Percentiles rank a stretch among this genome's conserved stretches.
These are phyloP conservation scores for Herpotrichia juniperi DNA, from an alignment of 2,329 filamentous ascomycete species.

Conservation along the genomic window DNA sequence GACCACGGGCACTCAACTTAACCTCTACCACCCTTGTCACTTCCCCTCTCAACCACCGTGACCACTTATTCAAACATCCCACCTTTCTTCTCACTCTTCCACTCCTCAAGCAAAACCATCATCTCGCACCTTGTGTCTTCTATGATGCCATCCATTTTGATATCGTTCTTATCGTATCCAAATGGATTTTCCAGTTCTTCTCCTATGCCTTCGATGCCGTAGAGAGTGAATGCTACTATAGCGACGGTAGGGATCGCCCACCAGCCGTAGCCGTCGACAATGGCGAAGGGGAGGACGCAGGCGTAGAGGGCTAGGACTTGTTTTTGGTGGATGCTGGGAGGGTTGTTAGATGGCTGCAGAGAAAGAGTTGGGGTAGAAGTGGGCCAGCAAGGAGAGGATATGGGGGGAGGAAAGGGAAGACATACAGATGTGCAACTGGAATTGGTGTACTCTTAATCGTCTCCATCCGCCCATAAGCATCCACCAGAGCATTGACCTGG, in stretches of 20 bases:
- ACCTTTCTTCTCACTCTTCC: slow-evolving; percentile 51
- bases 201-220: slow-evolving; percentile 69
- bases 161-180: slow-evolving; percentile 69
- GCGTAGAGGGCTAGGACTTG: slow-evolving; percentile 68
- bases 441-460: slow-evolving; percentile 69
- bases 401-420: neutral
- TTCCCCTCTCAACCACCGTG: neutral
- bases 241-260: slow-evolving; percentile 65
- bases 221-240: slow-evolving; percentile 67
- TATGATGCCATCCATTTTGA: slow-evolving; percentile 70
- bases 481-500: slow-evolving; percentile 62
- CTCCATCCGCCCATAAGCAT: slow-evolving; percentile 68
- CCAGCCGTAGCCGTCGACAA: slow-evolving; percentile 68
- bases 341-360: neutral
- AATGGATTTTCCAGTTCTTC: slow-evolving; percentile 70
- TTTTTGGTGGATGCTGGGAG: slow-evolving; percentile 63
- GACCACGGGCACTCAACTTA: too few relatives aligned
- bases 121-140: slow-evolving; percentile 66
- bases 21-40: neutral
- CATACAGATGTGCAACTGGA: slow-evolving; percentile 65
- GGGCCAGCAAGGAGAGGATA: neutral
- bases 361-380: neutral
- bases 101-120: slow-evolving; percentile 63
- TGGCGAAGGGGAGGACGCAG: slow-evolving; percentile 66
- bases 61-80: slow-evolving; percentile 40